Base-by-base conservation (phyloP, 345 rosid genomes). In the Eucalyptus guilfoylei region DNA sequence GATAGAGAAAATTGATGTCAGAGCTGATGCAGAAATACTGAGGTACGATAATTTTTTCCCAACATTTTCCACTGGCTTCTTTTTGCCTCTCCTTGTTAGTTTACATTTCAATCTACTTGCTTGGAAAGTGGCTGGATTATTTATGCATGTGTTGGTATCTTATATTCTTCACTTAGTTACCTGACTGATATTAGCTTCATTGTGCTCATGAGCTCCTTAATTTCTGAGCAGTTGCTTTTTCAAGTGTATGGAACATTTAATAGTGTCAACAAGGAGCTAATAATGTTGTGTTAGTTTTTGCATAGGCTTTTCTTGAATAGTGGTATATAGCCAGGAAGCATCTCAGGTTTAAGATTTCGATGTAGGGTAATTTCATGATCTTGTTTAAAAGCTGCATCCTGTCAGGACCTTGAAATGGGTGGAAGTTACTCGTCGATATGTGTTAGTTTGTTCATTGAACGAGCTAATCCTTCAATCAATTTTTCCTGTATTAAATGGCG, bases 11-110 rank as follows among this genome's bases (percentile, higher is more conserved):
- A 93, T 94, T 91, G 98, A 97, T 92, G 95, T 94, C 86, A 95
- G 95, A 94, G 99, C 97, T 88, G 99, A 97, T 94, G 99, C 99
- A 87, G 97, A 97, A 93, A 94, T 91, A 86, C 90, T 96, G 90
- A 80, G 91, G 91, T 90, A 37, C 34, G 49, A 58, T 85, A 28
- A 49, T 48, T 87, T 8, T 28, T 80, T 80, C 37, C 69, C 85
- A 28, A 30, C 48, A 34, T 89, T 45, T 55, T 64, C 83, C 34
- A 3, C 62, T 40, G 30, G 26, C 55, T 76, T 72, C 89, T 11
- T 40, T 19, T 23, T 85, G 17, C 62, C 30, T 44, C 62, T 44
- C 14, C 69, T 34, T 40, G 45, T 64, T 80, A 49, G 45, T 37
- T 72, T 89, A 34, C 80, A 44, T 72, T 72, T 45, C 28, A 62